Conservation (phyloP, 148 eudicot species). For the Amaranthus hypochondriacus region DNA sequence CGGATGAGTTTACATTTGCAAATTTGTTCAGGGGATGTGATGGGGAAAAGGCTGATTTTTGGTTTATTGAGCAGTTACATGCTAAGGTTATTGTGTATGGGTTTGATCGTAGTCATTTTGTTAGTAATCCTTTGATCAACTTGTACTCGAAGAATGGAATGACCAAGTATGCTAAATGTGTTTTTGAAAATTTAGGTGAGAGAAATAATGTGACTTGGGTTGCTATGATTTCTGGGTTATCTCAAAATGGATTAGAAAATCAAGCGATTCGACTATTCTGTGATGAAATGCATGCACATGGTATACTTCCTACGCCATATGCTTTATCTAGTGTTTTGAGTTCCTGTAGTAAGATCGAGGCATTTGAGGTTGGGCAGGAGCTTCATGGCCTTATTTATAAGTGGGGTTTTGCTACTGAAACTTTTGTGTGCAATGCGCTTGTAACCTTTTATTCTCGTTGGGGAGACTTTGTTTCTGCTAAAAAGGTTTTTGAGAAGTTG, state of each 20-base stretch:
- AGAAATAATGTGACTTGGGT: constrained; percentile 87
- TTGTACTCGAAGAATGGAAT: constrained; percentile 68
- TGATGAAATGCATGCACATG: constrained; percentile 57
- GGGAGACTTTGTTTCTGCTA: constrained; percentile 54
- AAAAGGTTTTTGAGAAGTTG: constrained; percentile 59
- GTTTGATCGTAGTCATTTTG: constrained; percentile 37
- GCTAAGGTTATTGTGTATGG: constrained; percentile 51
- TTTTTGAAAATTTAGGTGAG: constrained; percentile 41
- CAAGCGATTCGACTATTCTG: constrained; percentile 54
- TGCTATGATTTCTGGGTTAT: constrained; percentile 88
- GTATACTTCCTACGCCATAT: constrained; percentile 73
- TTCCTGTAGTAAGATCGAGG: constrained; percentile 60
- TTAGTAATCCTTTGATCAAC: constrained; percentile 72
- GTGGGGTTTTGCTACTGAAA: constrained; percentile 72
- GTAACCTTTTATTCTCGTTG: constrained; percentile 65
- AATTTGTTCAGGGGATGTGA: constrained; percentile 49
- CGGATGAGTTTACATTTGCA: constrained; percentile 51
- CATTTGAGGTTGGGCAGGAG: constrained; percentile 59
- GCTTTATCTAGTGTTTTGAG: constrained; percentile 77
- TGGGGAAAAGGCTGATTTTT: constrained; percentile 22
- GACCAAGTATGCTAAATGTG: constrained; percentile 43
- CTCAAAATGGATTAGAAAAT: constrained; percentile 56
- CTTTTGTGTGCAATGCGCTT: constrained; percentile 71
- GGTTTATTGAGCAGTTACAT: constrained; percentile 52
- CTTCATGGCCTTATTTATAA: constrained; percentile 71